Evolutionary conservation across 1,284 basidiomycete genomes (phyloP).

Genomic region (Heterobasidion irregulare): DNA sequence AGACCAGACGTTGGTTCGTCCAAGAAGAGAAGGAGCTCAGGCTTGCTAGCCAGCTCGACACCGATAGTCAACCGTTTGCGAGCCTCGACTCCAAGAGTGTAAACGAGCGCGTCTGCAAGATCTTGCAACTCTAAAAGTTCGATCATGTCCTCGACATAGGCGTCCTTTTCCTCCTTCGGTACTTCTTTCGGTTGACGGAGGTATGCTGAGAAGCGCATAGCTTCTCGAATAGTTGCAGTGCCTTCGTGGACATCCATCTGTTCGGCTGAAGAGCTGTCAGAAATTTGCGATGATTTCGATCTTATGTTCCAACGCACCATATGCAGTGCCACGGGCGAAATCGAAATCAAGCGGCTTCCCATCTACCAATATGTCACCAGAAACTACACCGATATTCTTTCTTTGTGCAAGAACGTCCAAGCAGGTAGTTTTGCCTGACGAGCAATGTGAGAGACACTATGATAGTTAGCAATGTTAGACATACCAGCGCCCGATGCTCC

Average conservation of each 20-base stretch:
- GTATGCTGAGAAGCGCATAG: constrained; percentile 84
- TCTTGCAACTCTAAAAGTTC: constrained; percentile 61
- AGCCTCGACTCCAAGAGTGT: constrained; percentile 66
- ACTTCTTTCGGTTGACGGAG: constrained; percentile 76
- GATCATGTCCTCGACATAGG: constrained; percentile 73
- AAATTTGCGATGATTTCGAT: background rate
- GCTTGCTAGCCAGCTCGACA: constrained; percentile 82
- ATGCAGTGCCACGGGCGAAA: constrained; percentile 77
- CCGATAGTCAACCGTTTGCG: constrained; percentile 86
- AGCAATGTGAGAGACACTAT: background rate
- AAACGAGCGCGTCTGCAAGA: constrained; percentile 54
- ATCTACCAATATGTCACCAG: constrained; percentile 76
- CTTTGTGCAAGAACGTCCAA: constrained; percentile 86
- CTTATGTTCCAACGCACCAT: constrained; percentile 20
- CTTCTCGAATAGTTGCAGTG: constrained; percentile 85
- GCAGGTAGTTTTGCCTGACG: constrained; percentile 60
- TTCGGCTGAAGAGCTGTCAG: constrained; percentile 38
- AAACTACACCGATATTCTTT: constrained; percentile 81
- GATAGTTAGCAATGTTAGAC: constrained; percentile 1
- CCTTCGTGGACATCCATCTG: constrained; percentile 88
- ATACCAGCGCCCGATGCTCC: constrained; percentile 69
- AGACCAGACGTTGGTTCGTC: constrained; percentile 42
- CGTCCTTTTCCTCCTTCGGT: constrained; percentile 71
- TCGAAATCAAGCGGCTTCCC: constrained; percentile 67
- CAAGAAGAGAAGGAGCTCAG: constrained; percentile 78